Base-by-base conservation (phyloP, 129 eudicot genomes). In the Ambrosia artemisiifolia region DNA sequence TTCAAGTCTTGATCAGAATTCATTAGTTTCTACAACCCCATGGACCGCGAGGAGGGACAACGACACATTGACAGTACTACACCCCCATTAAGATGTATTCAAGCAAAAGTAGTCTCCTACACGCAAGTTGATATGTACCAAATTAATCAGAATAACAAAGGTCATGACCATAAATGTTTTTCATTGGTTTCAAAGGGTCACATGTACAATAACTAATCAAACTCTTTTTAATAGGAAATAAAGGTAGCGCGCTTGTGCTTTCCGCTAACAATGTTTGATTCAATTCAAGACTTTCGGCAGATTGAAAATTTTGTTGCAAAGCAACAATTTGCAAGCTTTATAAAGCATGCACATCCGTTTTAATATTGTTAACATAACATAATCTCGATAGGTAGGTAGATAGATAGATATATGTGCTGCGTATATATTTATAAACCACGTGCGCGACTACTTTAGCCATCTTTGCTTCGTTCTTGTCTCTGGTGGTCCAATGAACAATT, bases 401-500 rank as follows among this genome's bases (percentile, higher is more conserved):
- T 35, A 20, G 24, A 40, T n/a, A 63, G 5, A 70, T 77, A 50
- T 70, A 42, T 54, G 34, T 61, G 19, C 30, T 32, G 7, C 16
- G 43, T 60, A 5, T 44, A 60, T 77, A 69, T 35, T 3, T 49
- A 49, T 61, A n/a, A 48, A n/a, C 34, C 36, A 6, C 32, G 11
- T 6, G 34, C 32, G 11, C 8, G 34, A 16, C 79, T 70, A 78
- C 59, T 81, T 87, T 34, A 6, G 66, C 68, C 69, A 56, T 48
- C 65, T 36, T 20, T 77, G 89, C 80, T 78, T 85, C 24, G 32
- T 28, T 82, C 91, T 85, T 38, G 68, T 72, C 71, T 91, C 91
- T 0, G 95, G 97, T 16, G 57, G 91, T 43, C 97, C 95, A 18
- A 91, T 91, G 86, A 84, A 86, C 63, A 94, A 80, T 18, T 90